Evolutionary conservation across 805 yeast genomes (phyloP).

Genomic region (Candida nanaspora): DNA sequence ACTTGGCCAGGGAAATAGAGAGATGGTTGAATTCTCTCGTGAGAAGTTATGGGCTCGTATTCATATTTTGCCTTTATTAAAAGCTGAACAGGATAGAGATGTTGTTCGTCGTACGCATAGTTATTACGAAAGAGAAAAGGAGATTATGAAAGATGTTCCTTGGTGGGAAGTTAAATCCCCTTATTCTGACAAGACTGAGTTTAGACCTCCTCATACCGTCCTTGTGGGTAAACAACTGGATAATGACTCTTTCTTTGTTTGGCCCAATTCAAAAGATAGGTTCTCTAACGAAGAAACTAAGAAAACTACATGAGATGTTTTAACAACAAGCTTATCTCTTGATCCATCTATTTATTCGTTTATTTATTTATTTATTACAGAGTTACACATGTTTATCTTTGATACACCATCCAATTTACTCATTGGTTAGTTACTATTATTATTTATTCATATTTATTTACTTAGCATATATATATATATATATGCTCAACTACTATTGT

Average conservation of each 20-base stretch:
- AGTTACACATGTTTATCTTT: background rate
- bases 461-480: too few species aligned
- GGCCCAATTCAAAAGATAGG: slow-evolving; percentile 26
- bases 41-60: slow-evolving; percentile 77
- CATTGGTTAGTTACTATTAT: too few species aligned
- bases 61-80: slow-evolving; percentile 61
- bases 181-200: slow-evolving; percentile 25
- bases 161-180: slow-evolving; percentile 51
- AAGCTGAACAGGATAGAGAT: slow-evolving; percentile 81
- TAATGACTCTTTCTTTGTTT: slow-evolving; percentile 18
- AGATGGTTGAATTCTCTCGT: slow-evolving; percentile 65
- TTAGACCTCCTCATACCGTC: slow-evolving; percentile 30
- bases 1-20: slow-evolving; percentile 60
- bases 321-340: too few species aligned
- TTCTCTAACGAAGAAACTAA: slow-evolving; percentile 1
- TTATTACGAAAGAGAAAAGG: slow-evolving; percentile 62
- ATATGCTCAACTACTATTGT: too few species aligned
- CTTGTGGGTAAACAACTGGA: slow-evolving; percentile 29
- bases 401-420: slow-evolving; percentile 1
- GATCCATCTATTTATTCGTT: background rate
- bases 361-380: background rate
- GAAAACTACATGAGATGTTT: too few species aligned
- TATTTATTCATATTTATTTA: too few species aligned
- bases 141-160: slow-evolving; percentile 53
- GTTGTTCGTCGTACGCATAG: slow-evolving; percentile 62